Evolutionary conservation across 2,329 filamentous ascomycete genomes (phyloP).

Genomic region (Monilinia laxa): DNA sequence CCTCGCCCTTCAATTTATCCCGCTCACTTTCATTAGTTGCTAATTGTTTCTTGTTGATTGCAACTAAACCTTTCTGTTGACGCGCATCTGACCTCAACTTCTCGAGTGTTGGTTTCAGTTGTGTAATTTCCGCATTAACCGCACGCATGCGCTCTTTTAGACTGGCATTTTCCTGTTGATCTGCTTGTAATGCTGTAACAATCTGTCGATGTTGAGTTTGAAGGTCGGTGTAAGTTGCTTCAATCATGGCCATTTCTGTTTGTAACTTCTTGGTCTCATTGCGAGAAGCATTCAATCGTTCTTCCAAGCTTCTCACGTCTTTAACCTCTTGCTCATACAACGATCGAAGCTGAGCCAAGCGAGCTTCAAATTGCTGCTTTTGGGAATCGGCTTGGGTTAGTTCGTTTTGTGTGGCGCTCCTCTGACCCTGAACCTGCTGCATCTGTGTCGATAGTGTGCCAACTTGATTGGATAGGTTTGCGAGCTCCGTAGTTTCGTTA

Average conservation of each 20-base stretch:
- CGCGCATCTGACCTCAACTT: slow-evolving; percentile 89
- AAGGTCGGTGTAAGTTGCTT: slow-evolving; percentile 77
- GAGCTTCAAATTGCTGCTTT: slow-evolving; percentile 89
- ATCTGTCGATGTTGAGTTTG: slow-evolving; percentile 80
- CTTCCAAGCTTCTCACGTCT: slow-evolving; percentile 79
- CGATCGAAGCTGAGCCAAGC: slow-evolving; percentile 78
- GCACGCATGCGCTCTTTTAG: slow-evolving; percentile 86
- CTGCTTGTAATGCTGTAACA: slow-evolving; percentile 70
- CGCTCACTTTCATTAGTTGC: slow-evolving; percentile 84
- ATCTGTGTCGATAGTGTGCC: slow-evolving; percentile 88
- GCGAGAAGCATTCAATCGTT: slow-evolving; percentile 72
- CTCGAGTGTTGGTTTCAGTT: slow-evolving; percentile 86
- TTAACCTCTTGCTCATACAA: slow-evolving; percentile 94
- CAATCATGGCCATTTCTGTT: slow-evolving; percentile 78
- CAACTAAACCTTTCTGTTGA: slow-evolving; percentile 92
- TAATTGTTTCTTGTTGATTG: slow-evolving; percentile 98
- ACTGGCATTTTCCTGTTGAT: slow-evolving; percentile 82
- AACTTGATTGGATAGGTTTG: slow-evolving; percentile 95
- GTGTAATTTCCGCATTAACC: slow-evolving; percentile 77
- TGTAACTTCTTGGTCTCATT: slow-evolving; percentile 83
- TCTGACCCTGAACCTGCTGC: slow-evolving; percentile 86
- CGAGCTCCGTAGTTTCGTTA: slow-evolving; percentile 86
- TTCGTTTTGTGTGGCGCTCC: slow-evolving; percentile 75
- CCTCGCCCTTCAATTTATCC: slow-evolving; percentile 82
- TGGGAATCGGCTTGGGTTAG: slow-evolving; percentile 78